A percentile compares a stretch with the other conserved stretches of the same genome.
Evolutionary conservation across 352 stramenopile genomes (phyloP).

Genomic region (Pythium pyrilobum): DNA sequence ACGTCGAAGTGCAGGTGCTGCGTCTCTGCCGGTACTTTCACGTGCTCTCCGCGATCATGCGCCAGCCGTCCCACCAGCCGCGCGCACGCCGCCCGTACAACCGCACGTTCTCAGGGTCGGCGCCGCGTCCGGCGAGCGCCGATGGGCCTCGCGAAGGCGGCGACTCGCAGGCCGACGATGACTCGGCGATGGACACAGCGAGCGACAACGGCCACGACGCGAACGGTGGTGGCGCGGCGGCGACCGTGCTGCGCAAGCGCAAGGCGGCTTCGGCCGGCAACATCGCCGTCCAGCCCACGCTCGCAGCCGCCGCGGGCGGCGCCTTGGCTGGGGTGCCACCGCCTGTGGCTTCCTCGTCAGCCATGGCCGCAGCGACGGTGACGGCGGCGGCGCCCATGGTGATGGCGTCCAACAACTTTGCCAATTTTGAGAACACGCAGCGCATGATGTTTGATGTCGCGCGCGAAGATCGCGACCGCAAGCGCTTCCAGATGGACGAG

Average conservation of each 20-base stretch:
- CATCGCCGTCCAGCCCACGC: conserved; percentile 1
- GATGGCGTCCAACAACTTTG: conserved; percentile 24
- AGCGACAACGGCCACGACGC: conserved; percentile 18
- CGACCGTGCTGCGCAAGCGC: conserved; percentile 12
- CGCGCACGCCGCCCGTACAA: conserved; percentile 26
- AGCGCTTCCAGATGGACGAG: conserved; percentile 56
- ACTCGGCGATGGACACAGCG: conserved; percentile 17
- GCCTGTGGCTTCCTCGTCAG: background rate
- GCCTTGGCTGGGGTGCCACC: too few species aligned
- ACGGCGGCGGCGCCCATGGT: conserved; percentile 6
- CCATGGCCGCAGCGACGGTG: background rate
- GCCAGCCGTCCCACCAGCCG: conserved; percentile 26
- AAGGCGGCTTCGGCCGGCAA: conserved; percentile 1
- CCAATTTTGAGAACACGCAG: conserved; percentile 41
- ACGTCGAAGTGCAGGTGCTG: conserved; percentile 46
- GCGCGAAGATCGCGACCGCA: conserved; percentile 57
- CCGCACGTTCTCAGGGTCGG: conserved; percentile 3
- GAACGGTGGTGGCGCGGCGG: background rate
- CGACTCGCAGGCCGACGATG: conserved; percentile 12
- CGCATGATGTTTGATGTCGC: conserved; percentile 42
- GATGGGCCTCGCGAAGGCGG: background rate
- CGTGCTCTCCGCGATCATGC: conserved; percentile 54
- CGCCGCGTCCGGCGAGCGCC: conserved; percentile 12
- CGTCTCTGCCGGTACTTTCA: conserved; percentile 70
- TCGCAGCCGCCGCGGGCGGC: background rate